phyloP scores from a whole-genome alignment of 2,329 filamentous ascomycete genomes.

The Neospermospora avenae region DNA sequence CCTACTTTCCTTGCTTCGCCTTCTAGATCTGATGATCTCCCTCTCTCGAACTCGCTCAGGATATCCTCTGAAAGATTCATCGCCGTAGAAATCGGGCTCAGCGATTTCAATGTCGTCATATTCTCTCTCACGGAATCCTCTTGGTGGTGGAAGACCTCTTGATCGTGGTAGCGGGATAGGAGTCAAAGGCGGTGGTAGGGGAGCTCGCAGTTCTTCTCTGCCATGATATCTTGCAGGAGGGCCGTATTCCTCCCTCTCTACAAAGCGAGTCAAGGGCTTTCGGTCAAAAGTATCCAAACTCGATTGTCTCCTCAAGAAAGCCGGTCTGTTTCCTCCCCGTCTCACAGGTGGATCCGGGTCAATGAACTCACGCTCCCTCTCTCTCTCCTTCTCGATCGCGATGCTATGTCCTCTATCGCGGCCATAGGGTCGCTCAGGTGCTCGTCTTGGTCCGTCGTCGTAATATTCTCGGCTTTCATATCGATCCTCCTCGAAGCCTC shows the following conservation, averaged over 20 bases:
- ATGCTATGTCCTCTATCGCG: slow-evolving; percentile 46
- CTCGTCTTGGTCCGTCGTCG: slow-evolving; percentile 44
- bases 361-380: slow-evolving; percentile 27
- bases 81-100: slow-evolving; percentile 66
- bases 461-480: slow-evolving; percentile 42
- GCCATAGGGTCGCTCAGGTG: slow-evolving; percentile 43
- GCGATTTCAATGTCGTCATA: slow-evolving; percentile 65
- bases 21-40: slow-evolving; percentile 51
- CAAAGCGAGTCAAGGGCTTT: slow-evolving; percentile 54
- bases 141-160: slow-evolving; percentile 56
- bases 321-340: slow-evolving; percentile 52
- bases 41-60: slow-evolving; percentile 59
- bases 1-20: slow-evolving; percentile 29
- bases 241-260: slow-evolving; percentile 50
- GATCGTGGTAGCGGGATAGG: slow-evolving; percentile 69
- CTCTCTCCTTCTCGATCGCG: slow-evolving; percentile 31
- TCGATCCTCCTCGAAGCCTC: slow-evolving; percentile 33
- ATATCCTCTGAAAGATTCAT: slow-evolving; percentile 67
- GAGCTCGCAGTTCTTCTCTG: slow-evolving; percentile 43
- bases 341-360: slow-evolving; percentile 26
- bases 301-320: slow-evolving; percentile 75
- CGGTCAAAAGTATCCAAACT: slow-evolving; percentile 90
- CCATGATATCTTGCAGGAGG: slow-evolving; percentile 49
- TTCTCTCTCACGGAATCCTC: slow-evolving; percentile 53
- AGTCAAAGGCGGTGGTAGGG: slow-evolving; percentile 39